phyloP scores from a whole-genome alignment of 2,329 filamentous ascomycete species.

The Trichoderma afroharzianum region DNA sequence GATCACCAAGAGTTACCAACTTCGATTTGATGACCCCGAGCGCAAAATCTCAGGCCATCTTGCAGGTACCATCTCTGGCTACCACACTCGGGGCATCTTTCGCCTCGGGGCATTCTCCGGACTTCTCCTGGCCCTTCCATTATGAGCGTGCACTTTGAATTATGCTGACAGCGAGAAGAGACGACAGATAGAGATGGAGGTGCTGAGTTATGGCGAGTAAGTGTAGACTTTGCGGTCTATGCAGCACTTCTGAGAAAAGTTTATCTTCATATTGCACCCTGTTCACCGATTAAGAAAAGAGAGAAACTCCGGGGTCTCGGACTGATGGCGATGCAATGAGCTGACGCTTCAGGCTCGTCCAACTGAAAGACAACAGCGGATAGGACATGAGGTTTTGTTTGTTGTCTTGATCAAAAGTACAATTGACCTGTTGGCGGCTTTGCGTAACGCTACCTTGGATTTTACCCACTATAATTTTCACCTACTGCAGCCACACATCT shows the following conservation, averaged over 20 bases:
- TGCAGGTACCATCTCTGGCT: constrained; percentile 69
- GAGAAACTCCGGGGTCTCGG: too few relatives aligned
- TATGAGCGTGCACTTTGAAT: not conserved
- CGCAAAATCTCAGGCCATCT: constrained; percentile 74
- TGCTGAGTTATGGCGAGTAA: not conserved
- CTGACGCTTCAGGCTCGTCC: not conserved
- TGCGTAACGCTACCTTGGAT: not conserved
- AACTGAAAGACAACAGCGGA: not conserved
- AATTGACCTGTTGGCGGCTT: not conserved
- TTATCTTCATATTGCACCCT: constrained; percentile 2
- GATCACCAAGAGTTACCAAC: constrained; percentile 39
- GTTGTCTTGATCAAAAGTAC: not conserved
- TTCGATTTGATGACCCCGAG: constrained; percentile 75
- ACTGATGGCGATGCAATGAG: not conserved
- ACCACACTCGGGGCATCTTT: constrained; percentile 63
- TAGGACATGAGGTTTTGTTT: not conserved
- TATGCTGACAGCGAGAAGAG: not conserved
- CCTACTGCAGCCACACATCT: not conserved
- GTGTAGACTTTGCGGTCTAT: not conserved
- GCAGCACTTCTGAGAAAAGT: not conserved
- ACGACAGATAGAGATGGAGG: not conserved
- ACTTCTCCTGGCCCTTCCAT: constrained; percentile 44
- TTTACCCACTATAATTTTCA: not conserved
- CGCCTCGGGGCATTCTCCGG: constrained; percentile 49
- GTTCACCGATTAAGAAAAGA: not conserved